Conservation (phyloP, 805 yeast genomes). For the Candida gorgasii region DNA sequence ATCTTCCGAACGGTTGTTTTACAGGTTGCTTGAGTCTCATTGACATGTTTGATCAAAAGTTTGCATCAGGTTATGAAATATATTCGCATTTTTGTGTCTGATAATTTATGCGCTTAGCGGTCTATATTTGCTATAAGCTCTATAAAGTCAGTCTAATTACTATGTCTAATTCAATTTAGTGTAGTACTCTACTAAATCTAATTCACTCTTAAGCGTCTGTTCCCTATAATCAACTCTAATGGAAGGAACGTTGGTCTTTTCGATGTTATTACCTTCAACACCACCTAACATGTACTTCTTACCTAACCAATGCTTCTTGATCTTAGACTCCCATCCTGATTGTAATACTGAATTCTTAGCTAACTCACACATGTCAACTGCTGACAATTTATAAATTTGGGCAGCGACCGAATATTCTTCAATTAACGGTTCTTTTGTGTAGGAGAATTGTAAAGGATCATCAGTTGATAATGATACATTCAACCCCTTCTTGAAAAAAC, state of each 20-base stretch:
- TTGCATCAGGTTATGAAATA: background rate
- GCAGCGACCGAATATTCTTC: constrained; percentile 99
- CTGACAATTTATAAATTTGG: constrained; percentile 89
- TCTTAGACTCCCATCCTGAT: constrained; percentile 87
- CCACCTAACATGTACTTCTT: constrained; percentile 58
- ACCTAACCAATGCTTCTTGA: constrained; percentile 94
- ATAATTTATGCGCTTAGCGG: constrained; percentile 14
- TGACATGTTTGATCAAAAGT: background rate
- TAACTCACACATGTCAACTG: constrained; percentile 96
- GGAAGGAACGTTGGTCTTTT: constrained; percentile 92
- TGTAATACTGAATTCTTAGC: constrained; percentile 91
- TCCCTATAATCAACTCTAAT: constrained; percentile 81
- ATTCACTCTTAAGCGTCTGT: constrained; percentile 74
- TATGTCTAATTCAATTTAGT: constrained; percentile 31
- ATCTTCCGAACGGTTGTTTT: background rate
- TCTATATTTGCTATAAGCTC: background rate
- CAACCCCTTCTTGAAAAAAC: constrained; percentile 88
- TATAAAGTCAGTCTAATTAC: no score
- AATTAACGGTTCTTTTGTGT: constrained; percentile 94
- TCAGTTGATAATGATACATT: constrained; percentile 95
- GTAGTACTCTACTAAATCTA: constrained; percentile 65
- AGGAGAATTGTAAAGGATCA: constrained; percentile 96
- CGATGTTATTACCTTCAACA: constrained; percentile 82
- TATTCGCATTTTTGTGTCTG: constrained; percentile 5
- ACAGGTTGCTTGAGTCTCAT: background rate